Base-by-base conservation (phyloP, 106 monocot genomes). In the Dendrobium catenatum region DNA sequence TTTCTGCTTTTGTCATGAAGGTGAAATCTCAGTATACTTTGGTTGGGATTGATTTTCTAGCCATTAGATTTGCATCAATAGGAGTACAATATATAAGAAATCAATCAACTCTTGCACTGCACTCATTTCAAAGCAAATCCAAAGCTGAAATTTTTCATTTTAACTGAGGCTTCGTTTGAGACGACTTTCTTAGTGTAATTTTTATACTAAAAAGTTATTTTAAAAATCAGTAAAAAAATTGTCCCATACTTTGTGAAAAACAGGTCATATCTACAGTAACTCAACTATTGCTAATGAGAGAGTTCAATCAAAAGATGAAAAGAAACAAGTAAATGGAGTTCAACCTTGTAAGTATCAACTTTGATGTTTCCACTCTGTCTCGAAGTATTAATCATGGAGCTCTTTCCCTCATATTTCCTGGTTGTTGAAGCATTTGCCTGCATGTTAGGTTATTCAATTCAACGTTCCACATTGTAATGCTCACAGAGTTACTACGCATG, bases 281-380 rank as follows among this genome's bases (percentile, higher is more conserved):
- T 43, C 1, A 16, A 20, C 19, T 42, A 6, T 74, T 7, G 19
- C 9, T 20, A 6, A 42, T 43, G 74, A 74, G 43, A 74, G 41
- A 42, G 43, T 74, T 74, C 8, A 4, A 43, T 42, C 74, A 74
- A 74, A 43, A 43, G 20, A 73, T 17, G 0, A 19, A 22, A 15
- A 51, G 15, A 51, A 51, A 51, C 10, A 31, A 68, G 68, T 22
- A 13, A 29, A 66, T 22, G 33, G 72, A 0, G 33, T 40, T 72
- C 29, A 72, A 74, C 74, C 76, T 48, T 20, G 24, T 27, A 13
- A 49, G 76, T 26, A 17, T 49, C 48, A 20, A 27, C 20, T 19
- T 76, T 76, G 76, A 49, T 76, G 76, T 76, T 76, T 48, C 76
- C 76, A 76, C 26, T 76, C 9, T 49, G 76, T 27, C 18, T 42